These are phyloP conservation scores for Trichothecium roseum DNA, from an alignment of 2,329 filamentous ascomycete species.

Conservation along the genomic window DNA sequence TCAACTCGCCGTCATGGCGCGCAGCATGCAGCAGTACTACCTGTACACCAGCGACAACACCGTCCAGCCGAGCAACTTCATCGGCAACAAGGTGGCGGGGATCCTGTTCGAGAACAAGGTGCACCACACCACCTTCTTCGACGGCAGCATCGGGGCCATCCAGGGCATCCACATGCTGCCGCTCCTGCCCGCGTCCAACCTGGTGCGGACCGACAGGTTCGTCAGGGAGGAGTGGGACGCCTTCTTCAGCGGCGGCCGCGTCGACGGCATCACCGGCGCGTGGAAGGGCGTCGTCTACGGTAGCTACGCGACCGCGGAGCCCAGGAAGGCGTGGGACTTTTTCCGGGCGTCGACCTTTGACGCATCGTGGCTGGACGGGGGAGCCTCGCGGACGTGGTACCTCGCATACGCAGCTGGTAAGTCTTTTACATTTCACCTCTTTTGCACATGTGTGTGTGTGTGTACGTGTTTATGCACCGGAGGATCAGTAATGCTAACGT, in stretches of 20 bases:
- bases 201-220: constrained; percentile 57
- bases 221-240: constrained; percentile 74
- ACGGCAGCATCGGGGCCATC: constrained; percentile 59
- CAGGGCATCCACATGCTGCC: constrained; percentile 78
- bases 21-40: constrained; percentile 71
- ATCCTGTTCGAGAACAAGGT: constrained; percentile 90
- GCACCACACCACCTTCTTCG: constrained; percentile 88
- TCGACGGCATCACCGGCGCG: constrained; percentile 55
- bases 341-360: constrained; percentile 63
- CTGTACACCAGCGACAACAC: constrained; percentile 61
- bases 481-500: no score
- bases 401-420: constrained; percentile 56
- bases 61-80: constrained; percentile 63
- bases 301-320: constrained; percentile 73
- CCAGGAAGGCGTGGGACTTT: constrained; percentile 59
- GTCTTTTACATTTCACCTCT: background rate
- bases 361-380: constrained; percentile 63
- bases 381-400: constrained; percentile 78
- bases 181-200: constrained; percentile 54
- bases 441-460: no score
- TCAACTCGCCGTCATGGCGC: constrained; percentile 68
- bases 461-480: no score
- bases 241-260: constrained; percentile 60
- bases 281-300: constrained; percentile 82
- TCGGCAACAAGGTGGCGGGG: constrained; percentile 62